Evolutionary conservation across 768 basidiomycete genomes (phyloP).

Genomic region (Dacryopinax spathularia): DNA sequence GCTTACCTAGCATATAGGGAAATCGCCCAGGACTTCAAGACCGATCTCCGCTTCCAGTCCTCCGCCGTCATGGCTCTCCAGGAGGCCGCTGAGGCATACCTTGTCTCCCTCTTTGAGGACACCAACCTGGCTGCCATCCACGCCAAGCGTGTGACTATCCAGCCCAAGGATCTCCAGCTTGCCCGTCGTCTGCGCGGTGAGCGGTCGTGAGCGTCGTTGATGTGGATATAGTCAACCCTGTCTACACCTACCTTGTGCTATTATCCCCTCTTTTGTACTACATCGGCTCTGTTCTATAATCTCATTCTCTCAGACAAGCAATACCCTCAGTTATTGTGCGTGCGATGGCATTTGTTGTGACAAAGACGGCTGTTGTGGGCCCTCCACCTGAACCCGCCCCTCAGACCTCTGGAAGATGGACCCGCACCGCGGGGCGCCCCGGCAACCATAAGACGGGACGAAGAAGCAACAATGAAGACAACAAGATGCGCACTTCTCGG

Average conservation of each 20-base stretch:
- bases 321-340: background rate
- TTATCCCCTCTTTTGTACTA: conserved; percentile 2
- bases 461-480: too few relatives aligned
- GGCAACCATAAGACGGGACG: too few relatives aligned
- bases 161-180: conserved; percentile 40
- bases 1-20: conserved; percentile 26
- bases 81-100: conserved; percentile 40
- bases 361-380: too few relatives aligned
- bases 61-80: conserved; percentile 39
- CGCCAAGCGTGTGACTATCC: conserved; percentile 57
- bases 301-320: background rate
- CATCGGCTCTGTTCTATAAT: conserved; percentile 3
- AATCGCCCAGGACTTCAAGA: conserved; percentile 37
- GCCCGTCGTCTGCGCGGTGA: conserved; percentile 38
- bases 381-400: too few relatives aligned
- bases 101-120: conserved; percentile 37
- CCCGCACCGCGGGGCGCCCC: too few relatives aligned
- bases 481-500: too few relatives aligned
- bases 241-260: conserved; percentile 3
- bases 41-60: conserved; percentile 36
- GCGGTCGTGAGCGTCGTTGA: conserved; percentile 21
- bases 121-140: conserved; percentile 33
- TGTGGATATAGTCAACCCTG: conserved; percentile 4
- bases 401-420: too few relatives aligned
- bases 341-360: too few relatives aligned